phyloP scores from a whole-genome alignment of 208 protist genomes.

The Borovskyia barvae region DNA sequence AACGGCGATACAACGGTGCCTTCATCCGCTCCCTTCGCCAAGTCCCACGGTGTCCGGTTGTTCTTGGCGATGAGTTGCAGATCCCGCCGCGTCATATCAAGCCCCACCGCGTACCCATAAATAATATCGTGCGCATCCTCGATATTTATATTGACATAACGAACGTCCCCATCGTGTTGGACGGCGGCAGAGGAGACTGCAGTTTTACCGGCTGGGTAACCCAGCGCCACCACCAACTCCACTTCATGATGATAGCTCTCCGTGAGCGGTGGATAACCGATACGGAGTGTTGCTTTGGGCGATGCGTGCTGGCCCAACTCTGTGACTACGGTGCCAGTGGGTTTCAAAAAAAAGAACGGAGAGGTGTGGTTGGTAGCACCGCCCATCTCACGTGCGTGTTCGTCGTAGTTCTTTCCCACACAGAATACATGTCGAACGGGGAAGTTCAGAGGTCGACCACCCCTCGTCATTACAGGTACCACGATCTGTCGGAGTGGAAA shows the following conservation, averaged over 20 bases:
- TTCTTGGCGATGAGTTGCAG: constrained; percentile 72
- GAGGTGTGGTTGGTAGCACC: constrained; percentile 32
- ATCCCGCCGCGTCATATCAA: constrained; percentile 90
- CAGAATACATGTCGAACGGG: constrained; percentile 77
- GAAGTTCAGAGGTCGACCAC: constrained; percentile 25
- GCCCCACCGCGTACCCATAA: constrained; percentile 73
- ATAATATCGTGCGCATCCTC: constrained; percentile 57
- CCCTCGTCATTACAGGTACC: constrained; percentile 50
- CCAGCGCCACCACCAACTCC: constrained; percentile 79
- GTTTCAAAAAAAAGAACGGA: constrained; percentile 85
- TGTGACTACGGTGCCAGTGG: constrained; percentile 50
- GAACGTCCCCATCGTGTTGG: constrained; percentile 4
- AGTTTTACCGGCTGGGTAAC: constrained; percentile 5
- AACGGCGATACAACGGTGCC: constrained; percentile 54
- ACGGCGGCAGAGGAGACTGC: neutral
- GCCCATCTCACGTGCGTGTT: constrained; percentile 79
- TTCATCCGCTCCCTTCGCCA: constrained; percentile 85
- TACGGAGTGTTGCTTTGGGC: constrained; percentile 25
- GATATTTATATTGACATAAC: constrained; percentile 36
- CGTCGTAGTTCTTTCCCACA: constrained; percentile 73
- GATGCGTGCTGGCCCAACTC: constrained; percentile 21
- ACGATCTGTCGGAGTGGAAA: constrained; percentile 33
- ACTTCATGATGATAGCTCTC: constrained; percentile 84
- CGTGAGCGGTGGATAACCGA: constrained; percentile 58
- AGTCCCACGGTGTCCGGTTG: constrained; percentile 77